Evolutionary conservation across 495 filamentous ascomycete species (phyloP).

Genomic region (Antarctomyces pellizariae): DNA sequence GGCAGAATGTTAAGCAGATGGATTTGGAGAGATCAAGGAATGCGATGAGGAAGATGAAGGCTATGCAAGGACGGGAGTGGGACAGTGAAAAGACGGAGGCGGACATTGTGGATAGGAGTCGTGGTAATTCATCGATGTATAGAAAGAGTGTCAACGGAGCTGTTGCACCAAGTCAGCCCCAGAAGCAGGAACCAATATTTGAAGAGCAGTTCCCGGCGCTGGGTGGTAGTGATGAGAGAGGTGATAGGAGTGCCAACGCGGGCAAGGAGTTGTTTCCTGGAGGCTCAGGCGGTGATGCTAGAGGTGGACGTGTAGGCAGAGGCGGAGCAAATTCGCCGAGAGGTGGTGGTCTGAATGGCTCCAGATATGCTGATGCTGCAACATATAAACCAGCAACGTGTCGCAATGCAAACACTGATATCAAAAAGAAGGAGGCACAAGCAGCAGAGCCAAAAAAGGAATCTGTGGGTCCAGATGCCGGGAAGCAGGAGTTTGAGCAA

Average conservation of each 20-base stretch:
- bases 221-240: constrained; percentile 7
- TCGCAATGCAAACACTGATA: too few species aligned
- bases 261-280: not conserved
- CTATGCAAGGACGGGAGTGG: constrained; percentile 47
- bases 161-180: constrained; percentile 12
- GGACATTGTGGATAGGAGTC: constrained; percentile 19
- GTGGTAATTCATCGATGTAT: constrained; percentile 17
- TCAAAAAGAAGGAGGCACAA: too few species aligned
- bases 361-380: too few species aligned
- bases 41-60: constrained; percentile 41
- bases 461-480: too few species aligned
- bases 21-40: constrained; percentile 52
- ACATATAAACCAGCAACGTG: too few species aligned
- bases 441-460: too few species aligned
- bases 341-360: too few species aligned
- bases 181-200: not conserved
- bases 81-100: constrained; percentile 51
- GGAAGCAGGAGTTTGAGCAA: too few species aligned
- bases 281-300: constrained; percentile 2
- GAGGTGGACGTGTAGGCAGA: constrained; percentile 3
- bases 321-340: constrained; percentile 3
- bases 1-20: constrained; percentile 31
- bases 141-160: constrained; percentile 37
- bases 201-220: constrained; percentile 1
- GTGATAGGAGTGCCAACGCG: constrained; percentile 6